Conservation (phyloP, 139 green algal genomes). For the Chlamydomonas sphaeroides region DNA sequence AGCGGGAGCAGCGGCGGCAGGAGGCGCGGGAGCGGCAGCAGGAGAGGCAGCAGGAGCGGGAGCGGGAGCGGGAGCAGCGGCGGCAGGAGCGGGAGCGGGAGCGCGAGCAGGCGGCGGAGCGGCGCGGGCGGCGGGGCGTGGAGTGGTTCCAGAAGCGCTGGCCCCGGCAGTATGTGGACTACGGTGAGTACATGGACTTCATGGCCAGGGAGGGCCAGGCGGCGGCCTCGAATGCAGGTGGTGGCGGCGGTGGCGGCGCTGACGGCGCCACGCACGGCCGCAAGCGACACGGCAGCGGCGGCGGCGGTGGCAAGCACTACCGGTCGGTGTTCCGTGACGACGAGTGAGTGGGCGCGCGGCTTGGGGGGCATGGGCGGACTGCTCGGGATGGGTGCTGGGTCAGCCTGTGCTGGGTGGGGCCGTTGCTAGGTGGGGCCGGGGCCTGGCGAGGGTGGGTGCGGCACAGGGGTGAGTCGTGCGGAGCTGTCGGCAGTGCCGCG, state of each 20-base stretch:
- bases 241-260: background rate
- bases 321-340: background rate
- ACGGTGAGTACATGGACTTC: background rate
- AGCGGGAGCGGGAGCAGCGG: background rate
- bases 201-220: no score
- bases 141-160: constrained; percentile 13
- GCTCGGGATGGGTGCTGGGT: no score
- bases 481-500: no score
- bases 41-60: background rate
- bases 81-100: background rate
- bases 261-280: background rate
- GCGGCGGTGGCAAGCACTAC: constrained; percentile 9
- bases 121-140: background rate
- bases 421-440: no score
- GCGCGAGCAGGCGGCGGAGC: background rate
- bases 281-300: background rate
- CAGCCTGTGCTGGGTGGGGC: no score
- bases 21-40: background rate
- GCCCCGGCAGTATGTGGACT: constrained; percentile 13
- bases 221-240: no score
- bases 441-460: no score
- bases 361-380: no score
- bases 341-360: no score
- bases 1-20: background rate
- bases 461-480: no score